Base-by-base conservation (phyloP, 208 protist species). In the Wallacemonas sp. region DNA sequence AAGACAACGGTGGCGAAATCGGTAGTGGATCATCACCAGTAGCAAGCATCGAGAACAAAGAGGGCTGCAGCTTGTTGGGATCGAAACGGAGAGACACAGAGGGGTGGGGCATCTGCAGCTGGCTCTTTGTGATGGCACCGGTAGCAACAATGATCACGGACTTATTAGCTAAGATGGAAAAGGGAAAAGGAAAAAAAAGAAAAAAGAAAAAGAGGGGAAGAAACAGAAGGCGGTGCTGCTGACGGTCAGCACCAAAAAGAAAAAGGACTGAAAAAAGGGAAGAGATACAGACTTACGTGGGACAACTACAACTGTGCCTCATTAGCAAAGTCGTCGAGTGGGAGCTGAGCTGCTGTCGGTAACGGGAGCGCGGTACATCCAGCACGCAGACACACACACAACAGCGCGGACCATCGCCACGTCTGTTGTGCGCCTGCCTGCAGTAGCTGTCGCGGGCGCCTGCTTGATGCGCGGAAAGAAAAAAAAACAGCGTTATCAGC, bases 251-350 rank as follows among this genome's bases (percentile, higher is more conserved):
- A 41, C 6, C 36, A 41, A 41, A 41, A 41, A 6, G 14, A 41
- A 41, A 41, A 41, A 14, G 14, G 14, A 41, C 6, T 17, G 36
- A 41, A 41, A 41, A 41, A 14, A 14, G 9, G 36, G 14, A 41
- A 41, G 14, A 41, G 36, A 41, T 17, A 41, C 9, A 14, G 36
- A 41, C 6, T 14, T 17, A 87, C 83, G 24, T 76, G 76, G 70
- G 80, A 87, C 81, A 87, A 83, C 66, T 83, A 58, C 54, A 87
- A 32, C 60, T 87, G 83, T 19, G 81, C 76, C 16, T 80, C 61
- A 14, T 69, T 26, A 2, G 21, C 34, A 57, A 87, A 87, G 47
- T 52, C 41, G 4, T 26, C 16, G 14, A 72, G 66, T n/a, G n/a
- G n/a, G n/a, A n/a, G n/a, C n/a, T n/a, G n/a, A n/a, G n/a, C n/a